Evolutionary conservation across 2,329 filamentous ascomycete species (phyloP).

Genomic region (Penicillium italicum): DNA sequence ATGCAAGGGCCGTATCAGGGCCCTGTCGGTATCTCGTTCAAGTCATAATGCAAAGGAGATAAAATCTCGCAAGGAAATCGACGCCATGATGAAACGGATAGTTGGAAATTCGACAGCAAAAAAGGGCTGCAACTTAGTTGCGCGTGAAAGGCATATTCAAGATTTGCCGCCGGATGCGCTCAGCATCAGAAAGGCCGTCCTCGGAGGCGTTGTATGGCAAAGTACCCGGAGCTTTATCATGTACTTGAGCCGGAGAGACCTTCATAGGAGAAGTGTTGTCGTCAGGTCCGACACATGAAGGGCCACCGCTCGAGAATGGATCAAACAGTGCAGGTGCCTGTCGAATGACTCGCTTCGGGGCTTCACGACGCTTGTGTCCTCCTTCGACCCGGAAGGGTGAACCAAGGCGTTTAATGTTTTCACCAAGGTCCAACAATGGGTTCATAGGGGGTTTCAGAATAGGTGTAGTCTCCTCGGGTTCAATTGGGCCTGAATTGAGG

Average conservation of each 20-base stretch:
- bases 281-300: constrained; percentile 19
- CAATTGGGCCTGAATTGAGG: constrained; percentile 24
- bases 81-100: constrained; percentile 23
- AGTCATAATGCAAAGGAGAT: constrained; percentile 28
- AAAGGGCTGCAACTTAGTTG: constrained; percentile 19
- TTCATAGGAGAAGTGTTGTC: constrained; percentile 15
- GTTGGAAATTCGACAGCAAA: constrained; percentile 12
- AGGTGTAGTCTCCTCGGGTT: constrained; percentile 23
- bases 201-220: constrained; percentile 34
- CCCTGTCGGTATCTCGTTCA: constrained; percentile 25
- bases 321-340: constrained; percentile 46
- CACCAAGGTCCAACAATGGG: constrained; percentile 34
- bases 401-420: constrained; percentile 46
- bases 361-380: constrained; percentile 31
- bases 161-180: constrained; percentile 40
- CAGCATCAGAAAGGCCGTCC: constrained; percentile 37
- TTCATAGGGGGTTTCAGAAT: constrained; percentile 24
- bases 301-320: constrained; percentile 36
- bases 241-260: constrained; percentile 16
- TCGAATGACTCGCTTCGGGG: constrained; percentile 31
- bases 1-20: constrained; percentile 8
- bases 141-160: constrained; percentile 35
- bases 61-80: constrained; percentile 21
- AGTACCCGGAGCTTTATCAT: constrained; percentile 10
- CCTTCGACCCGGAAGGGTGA: constrained; percentile 47